phyloP scores from a whole-genome alignment of 2,329 filamentous ascomycete species.

The Monosporascus sp. region DNA sequence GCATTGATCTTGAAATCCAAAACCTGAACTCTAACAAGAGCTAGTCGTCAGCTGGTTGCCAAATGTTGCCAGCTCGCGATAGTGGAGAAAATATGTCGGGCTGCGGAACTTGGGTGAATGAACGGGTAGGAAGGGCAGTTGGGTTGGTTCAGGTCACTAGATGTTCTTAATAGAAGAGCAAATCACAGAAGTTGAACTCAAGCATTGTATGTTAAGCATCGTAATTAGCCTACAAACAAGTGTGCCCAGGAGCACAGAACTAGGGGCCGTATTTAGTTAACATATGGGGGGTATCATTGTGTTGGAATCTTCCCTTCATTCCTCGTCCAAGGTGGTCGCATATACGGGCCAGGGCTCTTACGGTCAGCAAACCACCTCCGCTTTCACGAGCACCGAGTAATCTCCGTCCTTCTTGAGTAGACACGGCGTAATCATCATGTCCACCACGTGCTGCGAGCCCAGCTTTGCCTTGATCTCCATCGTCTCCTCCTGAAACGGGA shows the following conservation, averaged over 20 bases:
- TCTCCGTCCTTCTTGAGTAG: slow-evolving; percentile 19
- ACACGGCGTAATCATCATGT: slow-evolving; percentile 24
- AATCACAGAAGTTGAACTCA: not conserved
- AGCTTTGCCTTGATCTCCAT: slow-evolving; percentile 20
- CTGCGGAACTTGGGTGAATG: not conserved
- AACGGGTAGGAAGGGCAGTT: not conserved
- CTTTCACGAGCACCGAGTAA: slow-evolving; percentile 21
- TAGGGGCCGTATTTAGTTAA: too few relatives aligned
- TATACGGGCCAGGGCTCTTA: not conserved
- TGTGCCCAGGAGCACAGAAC: too few relatives aligned
- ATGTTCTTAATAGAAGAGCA: not conserved
- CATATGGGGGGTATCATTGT: too few relatives aligned
- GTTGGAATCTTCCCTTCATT: not conserved
- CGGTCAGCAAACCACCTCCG: slow-evolving; percentile 22
- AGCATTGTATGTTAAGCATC: not conserved
- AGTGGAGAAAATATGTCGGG: not conserved
- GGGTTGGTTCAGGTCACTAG: too few relatives aligned
- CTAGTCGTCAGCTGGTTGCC: not conserved
- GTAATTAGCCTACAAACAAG: too few relatives aligned
- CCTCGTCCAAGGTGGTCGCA: not conserved
- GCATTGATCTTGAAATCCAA: too few relatives aligned
- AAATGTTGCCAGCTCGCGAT: not conserved
- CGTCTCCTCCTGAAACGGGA: slow-evolving; percentile 9
- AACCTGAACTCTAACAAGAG: too few relatives aligned
- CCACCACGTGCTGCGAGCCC: slow-evolving; percentile 14